A percentile compares a stretch with the other conserved stretches of the same genome.
Evolutionary conservation across 306 rosid species (phyloP).

Genomic region (Macrotyloma uniflorum): DNA sequence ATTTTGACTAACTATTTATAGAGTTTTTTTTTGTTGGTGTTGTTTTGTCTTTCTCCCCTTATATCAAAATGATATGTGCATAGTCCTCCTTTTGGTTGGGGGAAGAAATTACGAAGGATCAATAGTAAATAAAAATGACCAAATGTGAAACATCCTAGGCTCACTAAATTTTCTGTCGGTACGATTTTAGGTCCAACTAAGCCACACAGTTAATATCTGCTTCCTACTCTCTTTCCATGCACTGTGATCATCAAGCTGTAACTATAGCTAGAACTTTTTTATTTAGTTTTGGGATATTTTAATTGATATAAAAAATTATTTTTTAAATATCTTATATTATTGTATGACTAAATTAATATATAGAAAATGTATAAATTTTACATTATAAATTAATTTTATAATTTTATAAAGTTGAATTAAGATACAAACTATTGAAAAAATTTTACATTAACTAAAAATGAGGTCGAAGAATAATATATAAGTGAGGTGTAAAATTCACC

Average conservation of each 20-base stretch:
- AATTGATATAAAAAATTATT: too few species aligned
- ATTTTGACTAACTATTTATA: constrained; percentile 55
- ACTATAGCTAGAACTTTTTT: constrained; percentile 17
- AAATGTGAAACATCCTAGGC: constrained; percentile 42
- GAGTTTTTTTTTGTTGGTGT: constrained; percentile 34
- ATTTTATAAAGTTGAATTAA: too few species aligned
- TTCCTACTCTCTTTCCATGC: constrained; percentile 24
- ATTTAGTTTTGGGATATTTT: too few species aligned
- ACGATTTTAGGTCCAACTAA: constrained; percentile 42
- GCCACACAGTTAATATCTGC: constrained; percentile 30
- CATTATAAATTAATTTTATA: too few species aligned
- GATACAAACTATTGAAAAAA: too few species aligned
- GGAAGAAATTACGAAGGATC: not conserved
- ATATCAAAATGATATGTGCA: constrained; percentile 30
- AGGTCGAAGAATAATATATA: too few species aligned
- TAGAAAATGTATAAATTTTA: too few species aligned
- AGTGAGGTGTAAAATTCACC: too few species aligned
- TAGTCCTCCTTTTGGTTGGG: constrained; percentile 28
- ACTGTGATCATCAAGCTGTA: constrained; percentile 13
- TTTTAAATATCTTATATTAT: too few species aligned
- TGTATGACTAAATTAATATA: too few species aligned
- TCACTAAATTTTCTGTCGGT: constrained; percentile 48
- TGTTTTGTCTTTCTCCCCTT: constrained; percentile 27
- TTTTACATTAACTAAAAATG: too few species aligned
- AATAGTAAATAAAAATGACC: constrained; percentile 39